Conservation (phyloP, 192 early-diverging fungal genomes). For the Powellomyces hirtus region DNA sequence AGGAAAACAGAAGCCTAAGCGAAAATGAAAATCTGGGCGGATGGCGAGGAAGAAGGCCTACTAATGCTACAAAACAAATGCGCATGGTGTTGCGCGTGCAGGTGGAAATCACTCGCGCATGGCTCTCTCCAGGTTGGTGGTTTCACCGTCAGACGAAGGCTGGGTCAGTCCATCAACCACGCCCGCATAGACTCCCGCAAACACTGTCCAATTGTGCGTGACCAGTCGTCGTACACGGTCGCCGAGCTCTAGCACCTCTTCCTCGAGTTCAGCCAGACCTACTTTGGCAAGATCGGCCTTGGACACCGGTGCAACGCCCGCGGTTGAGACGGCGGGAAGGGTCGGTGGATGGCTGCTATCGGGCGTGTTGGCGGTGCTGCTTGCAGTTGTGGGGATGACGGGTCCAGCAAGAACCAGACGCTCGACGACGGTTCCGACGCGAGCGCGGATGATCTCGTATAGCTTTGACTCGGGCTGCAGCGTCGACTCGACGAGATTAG, state of each 20-base stretch:
- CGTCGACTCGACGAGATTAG: constrained; percentile 43
- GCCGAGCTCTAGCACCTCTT: constrained; percentile 38
- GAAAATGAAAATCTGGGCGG: too few species aligned
- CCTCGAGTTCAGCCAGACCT: constrained; percentile 36
- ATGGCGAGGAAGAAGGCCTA: too few species aligned
- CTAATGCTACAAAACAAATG: too few species aligned
- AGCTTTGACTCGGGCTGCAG: constrained; percentile 37
- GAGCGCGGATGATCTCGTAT: constrained; percentile 38
- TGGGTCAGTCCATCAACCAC: constrained; percentile 1
- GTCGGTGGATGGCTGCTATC: neutral
- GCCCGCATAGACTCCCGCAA: constrained; percentile 13
- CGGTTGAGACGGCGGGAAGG: neutral
- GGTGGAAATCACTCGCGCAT: too few species aligned
- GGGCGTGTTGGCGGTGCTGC: neutral
- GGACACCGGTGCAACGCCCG: neutral
- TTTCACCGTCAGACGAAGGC: too few species aligned
- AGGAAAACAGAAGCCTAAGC: too few species aligned
- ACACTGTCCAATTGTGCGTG: constrained; percentile 32
- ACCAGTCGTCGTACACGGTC: constrained; percentile 32
- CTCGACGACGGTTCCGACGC: constrained; percentile 23
- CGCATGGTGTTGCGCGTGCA: too few species aligned
- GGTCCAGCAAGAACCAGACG: neutral
- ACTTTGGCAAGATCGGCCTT: constrained; percentile 29
- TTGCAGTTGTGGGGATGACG: neutral
- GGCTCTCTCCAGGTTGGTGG: too few species aligned